Evolutionary conservation across 2,329 filamentous ascomycete genomes (phyloP), one percentile per base, ranked within the genome.

Genomic region (Fusarium annulatum): DNA sequence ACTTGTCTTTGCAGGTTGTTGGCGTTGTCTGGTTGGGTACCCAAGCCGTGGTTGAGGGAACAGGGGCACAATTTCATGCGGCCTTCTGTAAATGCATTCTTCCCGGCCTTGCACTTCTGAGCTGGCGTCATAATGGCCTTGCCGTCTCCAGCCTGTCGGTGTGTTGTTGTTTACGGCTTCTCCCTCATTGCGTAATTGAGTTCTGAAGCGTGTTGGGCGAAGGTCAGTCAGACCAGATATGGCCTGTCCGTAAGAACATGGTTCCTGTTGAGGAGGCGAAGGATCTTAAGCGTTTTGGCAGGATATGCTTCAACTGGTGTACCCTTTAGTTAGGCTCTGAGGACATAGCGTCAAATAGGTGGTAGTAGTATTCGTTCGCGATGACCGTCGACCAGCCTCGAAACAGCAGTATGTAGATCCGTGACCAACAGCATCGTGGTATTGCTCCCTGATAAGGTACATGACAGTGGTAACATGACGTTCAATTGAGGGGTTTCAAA

Each of bases 181-280:
- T 36, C 14, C 11, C 16, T 26, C 28, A 18, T 42, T 48, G 33
- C 41, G 15, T 14, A 48, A 16, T 48, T 23, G 39, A 34, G 30
- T 58, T 36, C 46, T 38, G 28, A 30, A 19, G 10, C 12, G 10
- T n/a, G 41, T 46, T 33, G 14, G 28, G 33, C 15, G n/a, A 14
- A n/a, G 26, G n/a, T 16, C 16, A 34, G 30, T 15, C 28, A 43
- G n/a, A 33, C 7, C 28, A 23, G 10, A 30, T 19, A 26, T n/a
- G 14, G 39, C 14, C 28, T 12, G 18, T 15, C 28, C 18, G 4
- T 21, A 21, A 36, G 63, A 51, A 59, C 49, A 42, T 28, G 64
- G 63, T 60, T 64, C 43, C 43, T 74, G 68, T 66, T 75, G 67
- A n/a, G 23, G 18, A 39, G 23, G 7, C 34, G 34, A 39, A 28